phyloP scores from a whole-genome alignment of 768 basidiomycete species.

The Lentinus brumalis region DNA sequence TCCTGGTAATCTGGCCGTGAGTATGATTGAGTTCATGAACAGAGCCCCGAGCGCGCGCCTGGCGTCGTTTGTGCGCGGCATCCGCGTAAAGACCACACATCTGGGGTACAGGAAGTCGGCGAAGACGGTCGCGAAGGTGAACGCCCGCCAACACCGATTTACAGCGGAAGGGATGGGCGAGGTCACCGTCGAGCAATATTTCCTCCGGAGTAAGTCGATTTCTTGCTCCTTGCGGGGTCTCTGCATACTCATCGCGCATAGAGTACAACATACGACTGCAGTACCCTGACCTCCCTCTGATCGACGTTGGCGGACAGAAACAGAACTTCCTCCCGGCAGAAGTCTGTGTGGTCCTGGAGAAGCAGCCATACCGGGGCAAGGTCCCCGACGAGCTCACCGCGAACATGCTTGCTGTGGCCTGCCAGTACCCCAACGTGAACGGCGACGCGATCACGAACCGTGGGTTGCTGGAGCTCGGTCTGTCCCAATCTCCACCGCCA shows the following conservation, averaged over 20 bases:
- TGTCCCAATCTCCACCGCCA: conserved; percentile 34
- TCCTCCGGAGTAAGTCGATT: conserved; percentile 41
- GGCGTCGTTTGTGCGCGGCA: conserved; percentile 63
- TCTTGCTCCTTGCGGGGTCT: not conserved
- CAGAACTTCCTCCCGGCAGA: conserved; percentile 47
- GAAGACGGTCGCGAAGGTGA: conserved; percentile 49
- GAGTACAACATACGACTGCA: conserved; percentile 45
- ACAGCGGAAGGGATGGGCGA: conserved; percentile 39
- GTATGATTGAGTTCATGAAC: conserved; percentile 43
- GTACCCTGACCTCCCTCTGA: conserved; percentile 44
- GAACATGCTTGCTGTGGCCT: conserved; percentile 51
- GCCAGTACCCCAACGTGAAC: conserved; percentile 52
- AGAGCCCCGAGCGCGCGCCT: conserved; percentile 61
- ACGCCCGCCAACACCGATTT: conserved; percentile 43
- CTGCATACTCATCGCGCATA: conserved; percentile 17
- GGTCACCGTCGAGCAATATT: conserved; percentile 52
- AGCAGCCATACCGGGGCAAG: conserved; percentile 50
- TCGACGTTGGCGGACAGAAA: conserved; percentile 51
- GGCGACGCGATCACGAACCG: conserved; percentile 44
- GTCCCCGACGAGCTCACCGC: conserved; percentile 56
- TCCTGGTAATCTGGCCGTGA: conserved; percentile 44
- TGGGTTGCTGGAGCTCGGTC: conserved; percentile 47
- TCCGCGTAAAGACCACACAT: conserved; percentile 68
- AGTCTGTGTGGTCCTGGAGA: conserved; percentile 48
- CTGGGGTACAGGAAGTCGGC: conserved; percentile 77